These are phyloP conservation scores for Ammopiptanthus mongolicus DNA, from an alignment of 306 rosid genomes.

Conservation along the genomic window DNA sequence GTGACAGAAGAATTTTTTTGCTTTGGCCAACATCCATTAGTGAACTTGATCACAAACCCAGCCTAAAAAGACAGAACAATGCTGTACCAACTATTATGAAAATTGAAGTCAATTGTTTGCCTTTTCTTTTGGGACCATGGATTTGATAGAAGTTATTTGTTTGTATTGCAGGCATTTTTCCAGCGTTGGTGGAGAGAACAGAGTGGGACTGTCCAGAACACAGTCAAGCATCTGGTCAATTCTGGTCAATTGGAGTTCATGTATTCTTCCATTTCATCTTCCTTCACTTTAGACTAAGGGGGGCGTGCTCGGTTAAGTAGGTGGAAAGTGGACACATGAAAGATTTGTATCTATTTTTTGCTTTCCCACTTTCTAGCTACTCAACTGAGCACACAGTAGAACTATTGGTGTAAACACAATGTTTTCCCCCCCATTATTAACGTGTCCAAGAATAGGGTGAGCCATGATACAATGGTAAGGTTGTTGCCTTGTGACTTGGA, in stretches of 20 bases:
- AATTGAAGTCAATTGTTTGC: background rate
- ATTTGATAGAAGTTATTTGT: background rate
- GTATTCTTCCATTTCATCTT: constrained; percentile 29
- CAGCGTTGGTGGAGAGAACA: constrained; percentile 89
- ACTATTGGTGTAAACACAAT: background rate
- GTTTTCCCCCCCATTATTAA: too few species aligned
- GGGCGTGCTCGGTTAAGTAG: background rate
- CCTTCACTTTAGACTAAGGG: background rate
- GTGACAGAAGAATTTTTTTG: too few species aligned
- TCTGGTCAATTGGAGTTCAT: constrained; percentile 78
- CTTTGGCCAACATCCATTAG: too few species aligned
- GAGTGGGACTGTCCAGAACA: constrained; percentile 36
- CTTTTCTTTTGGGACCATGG: background rate
- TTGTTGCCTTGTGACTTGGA: too few species aligned
- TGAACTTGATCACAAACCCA: too few species aligned
- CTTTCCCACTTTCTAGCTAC: background rate
- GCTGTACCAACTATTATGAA: background rate
- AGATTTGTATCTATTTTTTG: background rate
- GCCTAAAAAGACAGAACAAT: background rate
- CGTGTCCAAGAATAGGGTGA: too few species aligned
- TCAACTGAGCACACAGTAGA: background rate
- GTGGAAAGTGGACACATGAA: background rate
- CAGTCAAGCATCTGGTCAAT: constrained; percentile 56
- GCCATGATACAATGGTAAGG: too few species aligned
- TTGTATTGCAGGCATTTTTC: constrained; percentile 58